These are phyloP conservation scores for Asterella californica DNA, from an alignment of 225 moss, liverwort and hornwort genomes.

Conservation along the genomic window DNA sequence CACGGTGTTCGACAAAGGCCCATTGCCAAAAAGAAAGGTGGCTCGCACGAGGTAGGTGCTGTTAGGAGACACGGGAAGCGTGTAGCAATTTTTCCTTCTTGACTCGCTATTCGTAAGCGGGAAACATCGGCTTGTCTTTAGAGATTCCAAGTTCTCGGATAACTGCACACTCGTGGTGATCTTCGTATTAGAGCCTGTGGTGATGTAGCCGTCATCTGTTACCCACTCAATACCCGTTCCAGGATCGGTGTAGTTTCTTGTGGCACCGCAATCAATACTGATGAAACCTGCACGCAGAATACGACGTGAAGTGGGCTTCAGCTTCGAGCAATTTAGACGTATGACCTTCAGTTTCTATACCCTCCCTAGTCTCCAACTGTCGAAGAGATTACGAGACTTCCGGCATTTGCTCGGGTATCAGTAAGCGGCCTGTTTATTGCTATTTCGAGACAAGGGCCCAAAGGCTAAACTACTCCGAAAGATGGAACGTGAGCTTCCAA, in stretches of 20 bases:
- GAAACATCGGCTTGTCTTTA: slow-evolving; percentile 16
- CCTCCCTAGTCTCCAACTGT: too few species aligned
- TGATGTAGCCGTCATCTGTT: slow-evolving; percentile 31
- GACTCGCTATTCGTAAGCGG: slow-evolving; percentile 6
- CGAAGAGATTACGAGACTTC: too few species aligned
- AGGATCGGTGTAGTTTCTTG: slow-evolving; percentile 29
- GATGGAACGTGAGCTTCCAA: too few species aligned
- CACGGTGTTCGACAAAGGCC: not conserved
- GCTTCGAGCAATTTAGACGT: too few species aligned
- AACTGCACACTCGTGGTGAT: not conserved
- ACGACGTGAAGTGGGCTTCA: not conserved
- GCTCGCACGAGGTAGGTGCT: slow-evolving; percentile 27
- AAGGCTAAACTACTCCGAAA: too few species aligned
- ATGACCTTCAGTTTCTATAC: too few species aligned
- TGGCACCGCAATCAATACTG: slow-evolving; percentile 61
- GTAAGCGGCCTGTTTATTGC: too few species aligned
- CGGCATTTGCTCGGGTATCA: too few species aligned
- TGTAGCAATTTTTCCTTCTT: slow-evolving; percentile 44
- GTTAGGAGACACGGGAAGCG: slow-evolving; percentile 25
- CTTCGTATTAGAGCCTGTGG: slow-evolving; percentile 8
- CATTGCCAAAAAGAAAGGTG: not conserved
- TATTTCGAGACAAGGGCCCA: too few species aligned
- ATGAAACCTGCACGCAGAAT: slow-evolving; percentile 26
- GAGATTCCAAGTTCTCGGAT: not conserved
- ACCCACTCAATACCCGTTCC: slow-evolving; percentile 20